These are phyloP conservation scores for Raphanus sativus DNA, from an alignment of 345 rosid genomes.

Conservation along the genomic window DNA sequence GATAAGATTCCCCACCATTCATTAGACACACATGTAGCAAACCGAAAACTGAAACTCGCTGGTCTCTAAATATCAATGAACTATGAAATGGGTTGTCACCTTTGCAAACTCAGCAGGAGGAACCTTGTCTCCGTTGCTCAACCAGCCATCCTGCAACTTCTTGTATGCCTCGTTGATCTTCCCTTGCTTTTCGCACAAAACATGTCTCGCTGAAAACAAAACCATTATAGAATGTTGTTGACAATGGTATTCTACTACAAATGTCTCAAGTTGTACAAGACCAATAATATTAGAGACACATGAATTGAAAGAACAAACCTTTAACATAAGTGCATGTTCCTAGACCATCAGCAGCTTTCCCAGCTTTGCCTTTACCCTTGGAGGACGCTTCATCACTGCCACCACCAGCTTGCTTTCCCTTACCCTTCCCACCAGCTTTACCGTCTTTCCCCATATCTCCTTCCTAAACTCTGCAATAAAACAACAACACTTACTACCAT, in stretches of 20 bases:
- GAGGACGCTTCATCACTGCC: slow-evolving; percentile 67
- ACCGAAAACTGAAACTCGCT: background rate
- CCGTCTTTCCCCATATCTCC: slow-evolving; percentile 61
- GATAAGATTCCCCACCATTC: background rate
- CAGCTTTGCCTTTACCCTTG: slow-evolving; percentile 93
- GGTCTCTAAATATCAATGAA: background rate
- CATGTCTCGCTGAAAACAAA: slow-evolving; percentile 66
- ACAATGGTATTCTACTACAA: background rate
- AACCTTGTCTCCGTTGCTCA: slow-evolving; percentile 87
- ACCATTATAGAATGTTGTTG: background rate
- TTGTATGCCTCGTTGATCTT: slow-evolving; percentile 95
- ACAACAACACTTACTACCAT: too few species aligned
- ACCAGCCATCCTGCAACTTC: slow-evolving; percentile 94
- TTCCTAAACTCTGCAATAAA: background rate
- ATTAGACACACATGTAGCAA: background rate
- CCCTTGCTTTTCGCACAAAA: slow-evolving; percentile 94
- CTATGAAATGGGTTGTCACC: slow-evolving; percentile 14
- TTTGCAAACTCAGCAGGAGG: slow-evolving; percentile 98
- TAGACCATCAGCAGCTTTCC: slow-evolving; percentile 83
- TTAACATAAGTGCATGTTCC: slow-evolving; percentile 97
- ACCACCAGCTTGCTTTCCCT: slow-evolving; percentile 70
- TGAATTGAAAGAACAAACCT: slow-evolving; percentile 46
- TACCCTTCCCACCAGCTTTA: slow-evolving; percentile 81
- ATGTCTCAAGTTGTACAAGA: background rate
- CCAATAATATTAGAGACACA: background rate